These are phyloP conservation scores for Auricularia heimuer DNA, from an alignment of 768 basidiomycete genomes.

Conservation along the genomic window DNA sequence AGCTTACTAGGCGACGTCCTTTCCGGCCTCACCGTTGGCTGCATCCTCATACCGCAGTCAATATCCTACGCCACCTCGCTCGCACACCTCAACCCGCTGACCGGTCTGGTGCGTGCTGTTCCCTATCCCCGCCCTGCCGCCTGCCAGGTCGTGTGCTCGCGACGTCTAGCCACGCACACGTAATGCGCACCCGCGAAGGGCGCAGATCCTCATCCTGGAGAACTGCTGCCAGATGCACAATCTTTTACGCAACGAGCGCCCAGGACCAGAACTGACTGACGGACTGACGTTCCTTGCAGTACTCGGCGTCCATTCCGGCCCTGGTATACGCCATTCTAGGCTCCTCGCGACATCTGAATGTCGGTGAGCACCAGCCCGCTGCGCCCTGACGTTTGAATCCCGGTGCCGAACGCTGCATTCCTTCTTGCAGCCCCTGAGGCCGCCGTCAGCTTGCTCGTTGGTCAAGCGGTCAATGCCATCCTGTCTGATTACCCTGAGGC, in stretches of 20 bases:
- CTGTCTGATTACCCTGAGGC: slow-evolving; percentile 37
- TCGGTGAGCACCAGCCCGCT: slow-evolving; percentile 1
- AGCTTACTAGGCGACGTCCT: slow-evolving; percentile 65
- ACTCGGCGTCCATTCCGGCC: slow-evolving; percentile 77
- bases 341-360: slow-evolving; percentile 69
- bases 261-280: too few species aligned
- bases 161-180: too few species aligned
- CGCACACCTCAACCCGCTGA: slow-evolving; percentile 73
- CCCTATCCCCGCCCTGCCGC: neutral
- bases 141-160: neutral
- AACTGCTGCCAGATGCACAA: too few species aligned
- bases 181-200: too few species aligned
- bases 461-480: slow-evolving; percentile 71
- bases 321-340: slow-evolving; percentile 88
- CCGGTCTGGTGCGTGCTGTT: slow-evolving; percentile 58
- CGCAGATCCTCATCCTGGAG: too few species aligned
- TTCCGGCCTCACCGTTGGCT: slow-evolving; percentile 77
- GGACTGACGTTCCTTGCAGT: slow-evolving; percentile 30
- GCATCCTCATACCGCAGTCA: slow-evolving; percentile 76
- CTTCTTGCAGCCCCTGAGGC: slow-evolving; percentile 67
- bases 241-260: too few species aligned
- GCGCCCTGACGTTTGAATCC: neutral
- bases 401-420: neutral
- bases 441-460: slow-evolving; percentile 74
- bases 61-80: slow-evolving; percentile 88